Evolutionary conservation across 352 stramenopile genomes (phyloP), one percentile per base, ranked within the genome.

Genomic region (Phytophthora quininea): DNA sequence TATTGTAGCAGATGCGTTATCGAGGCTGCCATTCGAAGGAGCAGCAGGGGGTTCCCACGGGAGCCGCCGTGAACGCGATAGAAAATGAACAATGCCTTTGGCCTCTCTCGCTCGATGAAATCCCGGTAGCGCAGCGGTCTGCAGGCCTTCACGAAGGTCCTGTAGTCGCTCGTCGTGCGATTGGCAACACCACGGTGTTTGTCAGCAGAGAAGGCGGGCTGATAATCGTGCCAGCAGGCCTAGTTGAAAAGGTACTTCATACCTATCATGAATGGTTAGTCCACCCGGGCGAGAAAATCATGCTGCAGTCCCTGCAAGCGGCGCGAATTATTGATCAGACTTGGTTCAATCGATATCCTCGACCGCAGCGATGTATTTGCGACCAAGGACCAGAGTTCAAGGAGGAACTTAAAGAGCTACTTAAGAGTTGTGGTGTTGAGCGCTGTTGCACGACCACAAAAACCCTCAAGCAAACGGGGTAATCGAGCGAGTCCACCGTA

Each of bases 271-370:
- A 56, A 30, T 56, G 46, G 46, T 14, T 63, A 0, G 15, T 63
- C 4, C 56, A 63, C 35, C 56, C 47, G 3, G 56, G 56, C 15
- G 46, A 63, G n/a, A 27, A 2, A 29, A 11, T 63, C 15, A 50
- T 58, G 52, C 52, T 58, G n/a, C n/a, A n/a, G n/a, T n/a, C n/a
- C n/a, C n/a, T n/a, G n/a, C n/a, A 66, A 43, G 58, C 42, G 32
- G 50, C 58, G 0, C 50, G 50, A 11, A 55, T 66, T 15, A 31
- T 59, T 0, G 58, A 54, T 10, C 50, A 59, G 49, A 1, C 10
- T 0, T 66, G 50, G 50, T 47, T 59, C 14, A 66, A 66, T 12
- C 40, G 58, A 0, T 66, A 59, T 27, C 50, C 50, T 12, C 30
- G 31, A 11, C 50, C 58, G 1, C 31, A 55, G 14, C 5, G 32